Base-by-base conservation (phyloP, 768 basidiomycete genomes). In the Botryobasidium botryosum region DNA sequence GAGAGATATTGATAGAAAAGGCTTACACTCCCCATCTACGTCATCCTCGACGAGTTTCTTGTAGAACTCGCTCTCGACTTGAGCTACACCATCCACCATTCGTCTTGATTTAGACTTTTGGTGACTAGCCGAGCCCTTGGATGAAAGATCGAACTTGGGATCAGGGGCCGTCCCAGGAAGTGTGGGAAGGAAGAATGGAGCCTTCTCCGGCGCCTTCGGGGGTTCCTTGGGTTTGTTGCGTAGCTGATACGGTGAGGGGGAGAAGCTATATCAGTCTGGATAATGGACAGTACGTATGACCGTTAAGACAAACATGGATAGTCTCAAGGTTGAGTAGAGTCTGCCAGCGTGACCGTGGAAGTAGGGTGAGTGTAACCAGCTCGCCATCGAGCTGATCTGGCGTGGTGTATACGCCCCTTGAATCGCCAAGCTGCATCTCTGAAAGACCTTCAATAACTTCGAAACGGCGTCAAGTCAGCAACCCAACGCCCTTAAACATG, bases 221-320 rank as follows among this genome's bases (percentile, higher is more conserved):
- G 90, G 75, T 51, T 94, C 91, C 61, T 82, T 88, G 10, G 94
- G 90, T 66, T 91, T 94, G 59, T 97, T 97, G 44, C 94, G 78
- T 71, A 83, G 80, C 81, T 92, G 49, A 4, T 24, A 8, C 24
- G 12, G 15, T 6, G 40, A 18, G 13, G 32, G 32, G 12, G 32
- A 33, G 32, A 12, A 12, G 17, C 32, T 33, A 17, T 33, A 12
- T 12, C 32, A 33, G 13, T 17, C 13, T 33, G 20, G 24, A 43
- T 28, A 43, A 31, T 17, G 35, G 17, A 42, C 25, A 23, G 29
- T n/a, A 38, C 20, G 4, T n/a, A 35, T 7, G 28, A 28, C 25
- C 35, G 10, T 6, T 24, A n/a, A 15, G 17, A 61, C 70, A 31
- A 52, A 83, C 86, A 59, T 85, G 79, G 50, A 97, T 97, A 25